Conservation (phyloP, 768 basidiomycete genomes). For the Lyophyllum decastes region DNA sequence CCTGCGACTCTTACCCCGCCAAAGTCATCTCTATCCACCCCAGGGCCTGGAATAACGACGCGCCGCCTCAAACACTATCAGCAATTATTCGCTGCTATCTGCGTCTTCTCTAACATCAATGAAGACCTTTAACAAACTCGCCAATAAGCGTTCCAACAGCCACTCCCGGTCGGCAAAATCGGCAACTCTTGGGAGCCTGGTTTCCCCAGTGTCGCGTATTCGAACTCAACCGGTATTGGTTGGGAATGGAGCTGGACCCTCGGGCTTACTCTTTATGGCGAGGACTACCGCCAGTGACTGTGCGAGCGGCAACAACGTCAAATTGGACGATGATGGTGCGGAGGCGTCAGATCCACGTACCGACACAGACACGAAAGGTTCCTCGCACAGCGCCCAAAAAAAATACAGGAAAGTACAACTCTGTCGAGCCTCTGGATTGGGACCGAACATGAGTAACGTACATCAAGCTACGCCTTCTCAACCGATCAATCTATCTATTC, state of each 20-base stretch:
- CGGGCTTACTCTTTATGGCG: neutral
- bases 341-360: too few relatives aligned
- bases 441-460: neutral
- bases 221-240: neutral
- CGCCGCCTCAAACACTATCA: too few relatives aligned
- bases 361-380: neutral
- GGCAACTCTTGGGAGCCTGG: neutral
- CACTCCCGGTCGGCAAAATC: neutral
- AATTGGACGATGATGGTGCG: too few relatives aligned
- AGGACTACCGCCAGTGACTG: neutral
- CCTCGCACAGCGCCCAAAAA: neutral
- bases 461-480: neutral
- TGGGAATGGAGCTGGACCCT: neutral
- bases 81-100: neutral
- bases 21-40: neutral
- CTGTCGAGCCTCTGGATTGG: neutral
- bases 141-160: neutral
- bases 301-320: neutral
- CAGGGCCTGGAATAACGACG: neutral
- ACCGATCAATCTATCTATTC: neutral
- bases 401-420: neutral
- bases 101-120: neutral
- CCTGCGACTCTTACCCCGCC: neutral
- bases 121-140: neutral
- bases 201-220: neutral